Percentiles rank a stretch among this genome's conserved stretches.
Conservation (phyloP, 2,329 filamentous ascomycete genomes). For the Cadophora gregata region DNA sequence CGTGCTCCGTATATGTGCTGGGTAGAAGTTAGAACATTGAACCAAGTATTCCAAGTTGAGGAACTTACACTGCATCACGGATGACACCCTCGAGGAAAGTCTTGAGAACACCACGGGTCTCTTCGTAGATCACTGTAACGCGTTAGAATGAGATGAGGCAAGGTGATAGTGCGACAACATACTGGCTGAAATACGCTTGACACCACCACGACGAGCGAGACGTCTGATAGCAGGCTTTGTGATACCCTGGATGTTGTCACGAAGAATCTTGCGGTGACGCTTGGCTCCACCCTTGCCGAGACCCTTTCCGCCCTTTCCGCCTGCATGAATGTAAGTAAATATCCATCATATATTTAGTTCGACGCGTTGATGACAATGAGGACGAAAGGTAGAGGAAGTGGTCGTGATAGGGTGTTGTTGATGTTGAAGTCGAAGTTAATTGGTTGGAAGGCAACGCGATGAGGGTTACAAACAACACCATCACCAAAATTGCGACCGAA, state of each 20-base stretch:
- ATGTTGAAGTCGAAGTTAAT: constrained; percentile 32
- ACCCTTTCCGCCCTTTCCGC: constrained; percentile 80
- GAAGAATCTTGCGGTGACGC: constrained; percentile 98
- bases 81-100: constrained; percentile 85
- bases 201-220: constrained; percentile 98
- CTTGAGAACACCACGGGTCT: constrained; percentile 83
- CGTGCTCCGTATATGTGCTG: constrained; percentile 82
- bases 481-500: constrained; percentile 40
- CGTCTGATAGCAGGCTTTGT: constrained; percentile 98
- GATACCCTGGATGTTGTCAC: constrained; percentile 99
- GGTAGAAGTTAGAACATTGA: constrained; percentile 37
- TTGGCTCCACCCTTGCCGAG: constrained; percentile 98
- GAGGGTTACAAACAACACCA: constrained; percentile 25
- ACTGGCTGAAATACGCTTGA: constrained; percentile 99
- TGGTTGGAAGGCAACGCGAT: constrained; percentile 30
- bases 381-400: neutral
- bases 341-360: neutral
- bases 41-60: neutral
- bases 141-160: constrained; percentile 5
- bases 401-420: constrained; percentile 3
- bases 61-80: constrained; percentile 53
- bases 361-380: constrained; percentile 2
- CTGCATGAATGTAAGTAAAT: constrained; percentile 36
- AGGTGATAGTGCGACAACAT: constrained; percentile 43
- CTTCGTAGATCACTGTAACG: constrained; percentile 69